Conservation (phyloP, 495 filamentous ascomycete species). For the Penicillium arizonense region DNA sequence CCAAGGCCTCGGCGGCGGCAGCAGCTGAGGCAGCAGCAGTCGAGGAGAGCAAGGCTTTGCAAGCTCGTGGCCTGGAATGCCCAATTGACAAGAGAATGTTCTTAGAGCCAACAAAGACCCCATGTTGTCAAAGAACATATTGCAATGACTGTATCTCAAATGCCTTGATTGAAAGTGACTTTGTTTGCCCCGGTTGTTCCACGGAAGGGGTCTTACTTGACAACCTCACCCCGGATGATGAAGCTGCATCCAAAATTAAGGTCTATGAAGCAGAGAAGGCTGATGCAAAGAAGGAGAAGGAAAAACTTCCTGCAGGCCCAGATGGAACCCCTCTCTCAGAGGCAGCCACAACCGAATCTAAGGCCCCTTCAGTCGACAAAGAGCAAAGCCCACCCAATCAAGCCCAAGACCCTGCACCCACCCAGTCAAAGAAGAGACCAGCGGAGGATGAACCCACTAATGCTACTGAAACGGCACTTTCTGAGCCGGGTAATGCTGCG, state of each 20-base stretch:
- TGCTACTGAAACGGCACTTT: constrained; percentile 10
- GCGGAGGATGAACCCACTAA: constrained; percentile 66
- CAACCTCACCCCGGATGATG: constrained; percentile 79
- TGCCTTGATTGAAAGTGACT: constrained; percentile 95
- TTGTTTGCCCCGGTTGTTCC: constrained; percentile 88
- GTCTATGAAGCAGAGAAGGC: constrained; percentile 72
- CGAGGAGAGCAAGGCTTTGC: constrained; percentile 74
- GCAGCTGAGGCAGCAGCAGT: constrained; percentile 66
- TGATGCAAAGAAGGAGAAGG: constrained; percentile 59
- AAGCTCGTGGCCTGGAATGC: constrained; percentile 86
- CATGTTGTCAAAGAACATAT: constrained; percentile 95
- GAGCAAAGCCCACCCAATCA: constrained; percentile 39
- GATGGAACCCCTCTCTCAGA: constrained; percentile 33
- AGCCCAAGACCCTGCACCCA: constrained; percentile 20
- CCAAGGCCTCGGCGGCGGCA: constrained; percentile 76
- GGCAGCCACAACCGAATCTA: constrained; percentile 14
- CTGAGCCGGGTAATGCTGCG: constrained; percentile 15
- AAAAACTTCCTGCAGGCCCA: constrained; percentile 44
- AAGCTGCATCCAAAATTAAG: constrained; percentile 72
- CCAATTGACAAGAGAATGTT: constrained; percentile 95
- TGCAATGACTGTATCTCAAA: constrained; percentile 99
- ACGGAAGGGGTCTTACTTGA: constrained; percentile 90
- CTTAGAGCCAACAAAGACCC: constrained; percentile 95
- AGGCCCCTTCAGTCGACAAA: constrained; percentile 10
- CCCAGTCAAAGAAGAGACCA: constrained; percentile 68